Percentiles rank a stretch among this genome's conserved stretches.
These are phyloP conservation scores for Phytophthora melonis DNA, from an alignment of 352 stramenopile species.

Conservation along the genomic window DNA sequence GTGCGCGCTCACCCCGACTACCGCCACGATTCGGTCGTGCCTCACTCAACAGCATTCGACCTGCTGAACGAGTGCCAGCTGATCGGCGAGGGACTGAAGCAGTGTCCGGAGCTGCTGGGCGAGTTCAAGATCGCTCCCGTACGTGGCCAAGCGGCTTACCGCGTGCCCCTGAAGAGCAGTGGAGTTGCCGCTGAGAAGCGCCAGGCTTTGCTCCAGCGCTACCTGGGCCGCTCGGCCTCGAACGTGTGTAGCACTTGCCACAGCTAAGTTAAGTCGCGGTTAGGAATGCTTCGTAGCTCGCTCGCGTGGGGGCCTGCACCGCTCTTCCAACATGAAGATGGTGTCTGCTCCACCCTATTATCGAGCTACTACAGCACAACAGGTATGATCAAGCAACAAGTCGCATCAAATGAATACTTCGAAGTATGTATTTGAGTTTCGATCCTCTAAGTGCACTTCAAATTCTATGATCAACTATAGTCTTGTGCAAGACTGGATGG, in stretches of 20 bases:
- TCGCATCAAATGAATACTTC: conserved; percentile 34
- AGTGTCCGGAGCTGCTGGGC: conserved; percentile 94
- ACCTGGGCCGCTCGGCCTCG: conserved; percentile 40
- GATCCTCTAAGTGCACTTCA: too few relatives aligned
- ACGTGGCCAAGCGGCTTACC: conserved; percentile 90
- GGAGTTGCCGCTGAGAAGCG: conserved; percentile 79
- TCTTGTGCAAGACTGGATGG: too few relatives aligned
- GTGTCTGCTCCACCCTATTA: background rate
- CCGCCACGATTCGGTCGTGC: conserved; percentile 93
- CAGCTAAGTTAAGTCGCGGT: conserved; percentile 30
- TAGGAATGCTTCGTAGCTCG: conserved; percentile 7
- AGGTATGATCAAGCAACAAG: conserved; percentile 20
- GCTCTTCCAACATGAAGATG: background rate
- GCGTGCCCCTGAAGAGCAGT: conserved; percentile 93
- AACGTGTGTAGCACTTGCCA: conserved; percentile 39
- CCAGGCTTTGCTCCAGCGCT: conserved; percentile 68
- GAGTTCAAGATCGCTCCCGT: conserved; percentile 95
- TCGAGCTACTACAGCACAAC: background rate
- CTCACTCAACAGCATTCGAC: conserved; percentile 92
- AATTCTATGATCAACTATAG: too few relatives aligned
- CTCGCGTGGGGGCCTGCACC: background rate
- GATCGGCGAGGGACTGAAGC: conserved; percentile 94
- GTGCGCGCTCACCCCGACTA: conserved; percentile 96
- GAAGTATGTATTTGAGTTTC: conserved; percentile 18
- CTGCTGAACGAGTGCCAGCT: conserved; percentile 96